These are phyloP conservation scores for Anastatica hierochuntica DNA, from an alignment of 345 rosid species.

Conservation along the genomic window DNA sequence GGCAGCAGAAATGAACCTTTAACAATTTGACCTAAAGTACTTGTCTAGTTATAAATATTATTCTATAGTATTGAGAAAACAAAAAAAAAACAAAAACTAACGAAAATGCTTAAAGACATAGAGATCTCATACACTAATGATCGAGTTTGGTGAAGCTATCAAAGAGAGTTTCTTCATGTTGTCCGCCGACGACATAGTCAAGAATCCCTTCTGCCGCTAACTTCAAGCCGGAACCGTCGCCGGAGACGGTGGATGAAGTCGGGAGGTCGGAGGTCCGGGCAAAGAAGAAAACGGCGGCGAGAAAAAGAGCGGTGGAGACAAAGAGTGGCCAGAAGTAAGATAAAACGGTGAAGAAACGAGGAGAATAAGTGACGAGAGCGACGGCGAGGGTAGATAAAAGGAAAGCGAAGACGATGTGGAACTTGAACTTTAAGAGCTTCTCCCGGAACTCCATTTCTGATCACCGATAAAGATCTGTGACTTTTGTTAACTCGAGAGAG, in stretches of 20 bases:
- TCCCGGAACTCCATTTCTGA: slow-evolving; percentile 52
- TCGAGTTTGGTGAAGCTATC: slow-evolving; percentile 23
- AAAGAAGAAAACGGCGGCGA: slow-evolving; percentile 57
- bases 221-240: slow-evolving; percentile 32
- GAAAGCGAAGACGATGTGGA: slow-evolving; percentile 37
- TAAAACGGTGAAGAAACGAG: slow-evolving; percentile 58
- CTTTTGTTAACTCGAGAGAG: neutral
- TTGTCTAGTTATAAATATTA: neutral
- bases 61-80: neutral
- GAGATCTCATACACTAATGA: slow-evolving; percentile 15
- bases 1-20: too few relatives aligned
- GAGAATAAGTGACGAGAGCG: slow-evolving; percentile 42
- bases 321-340: slow-evolving; percentile 85
- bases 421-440: slow-evolving; percentile 48
- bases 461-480: slow-evolving; percentile 12
- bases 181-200: slow-evolving; percentile 69
- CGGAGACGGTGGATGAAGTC: slow-evolving; percentile 15
- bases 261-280: slow-evolving; percentile 39
- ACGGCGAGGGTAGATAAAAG: slow-evolving; percentile 18
- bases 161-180: slow-evolving; percentile 29
- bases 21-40: too few relatives aligned
- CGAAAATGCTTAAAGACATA: too few relatives aligned
- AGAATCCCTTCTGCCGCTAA: slow-evolving; percentile 60
- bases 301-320: slow-evolving; percentile 83
- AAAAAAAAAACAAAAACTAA: neutral